A percentile compares a stretch with the other conserved stretches of the same genome.
Evolutionary conservation across 768 basidiomycete species (phyloP).

Genomic region (Russula virescens): DNA sequence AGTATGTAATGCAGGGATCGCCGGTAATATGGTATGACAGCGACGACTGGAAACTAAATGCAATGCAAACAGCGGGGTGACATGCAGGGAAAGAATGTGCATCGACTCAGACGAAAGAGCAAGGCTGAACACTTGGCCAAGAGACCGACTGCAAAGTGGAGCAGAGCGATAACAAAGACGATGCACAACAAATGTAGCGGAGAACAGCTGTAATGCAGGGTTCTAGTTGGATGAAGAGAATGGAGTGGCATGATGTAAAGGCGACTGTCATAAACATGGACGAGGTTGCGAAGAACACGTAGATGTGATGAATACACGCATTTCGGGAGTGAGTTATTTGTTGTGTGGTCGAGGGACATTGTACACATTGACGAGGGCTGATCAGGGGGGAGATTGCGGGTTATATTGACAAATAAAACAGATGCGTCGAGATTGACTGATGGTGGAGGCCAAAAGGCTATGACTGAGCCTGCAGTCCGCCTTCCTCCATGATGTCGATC

Average conservation of each 20-base stretch:
- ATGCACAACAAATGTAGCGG: conserved; percentile 2
- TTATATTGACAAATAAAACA: conserved; percentile 22
- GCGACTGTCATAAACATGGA: conserved; percentile 17
- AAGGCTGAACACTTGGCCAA: conserved; percentile 15
- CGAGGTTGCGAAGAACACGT: conserved; percentile 13
- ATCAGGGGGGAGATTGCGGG: conserved; percentile 13
- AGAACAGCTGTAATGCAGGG: conserved; percentile 10
- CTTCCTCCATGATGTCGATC: conserved; percentile 21
- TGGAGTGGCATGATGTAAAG: not conserved
- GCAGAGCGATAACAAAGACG: conserved; percentile 12
- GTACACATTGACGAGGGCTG: conserved; percentile 17
- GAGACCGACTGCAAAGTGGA: conserved; percentile 13
- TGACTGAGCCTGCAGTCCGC: conserved; percentile 18
- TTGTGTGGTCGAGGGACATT: not conserved
- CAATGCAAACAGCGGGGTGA: conserved; percentile 10
- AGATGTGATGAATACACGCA: conserved; percentile 16
- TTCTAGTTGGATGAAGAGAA: not conserved
- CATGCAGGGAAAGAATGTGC: conserved; percentile 2
- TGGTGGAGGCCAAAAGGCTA: conserved; percentile 12
- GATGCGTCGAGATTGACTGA: conserved; percentile 16
- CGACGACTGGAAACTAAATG: not conserved
- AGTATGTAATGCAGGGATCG: conserved; percentile 19
- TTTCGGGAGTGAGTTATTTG: not conserved
- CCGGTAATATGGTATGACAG: conserved; percentile 14
- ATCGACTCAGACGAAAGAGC: conserved; percentile 10